Conservation (phyloP, 495 filamentous ascomycete genomes). For the Acidomyces sp. region DNA sequence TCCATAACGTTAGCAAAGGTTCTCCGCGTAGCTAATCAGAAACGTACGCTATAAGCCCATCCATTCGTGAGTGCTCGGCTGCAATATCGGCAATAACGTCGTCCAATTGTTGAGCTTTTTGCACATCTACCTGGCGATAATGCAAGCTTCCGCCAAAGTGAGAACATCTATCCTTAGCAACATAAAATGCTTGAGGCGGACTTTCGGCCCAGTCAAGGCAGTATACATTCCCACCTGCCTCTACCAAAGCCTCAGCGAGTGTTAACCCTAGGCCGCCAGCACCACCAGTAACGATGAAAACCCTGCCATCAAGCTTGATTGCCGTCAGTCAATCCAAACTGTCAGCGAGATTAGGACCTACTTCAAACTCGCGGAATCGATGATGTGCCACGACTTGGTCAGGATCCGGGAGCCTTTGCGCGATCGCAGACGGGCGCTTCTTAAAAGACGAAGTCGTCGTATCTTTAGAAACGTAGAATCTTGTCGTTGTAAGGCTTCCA, state of each 20-base stretch:
- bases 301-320: conserved; percentile 36
- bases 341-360: background rate
- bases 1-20: too few species aligned
- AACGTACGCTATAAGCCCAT: conserved; percentile 70
- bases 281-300: conserved; percentile 51
- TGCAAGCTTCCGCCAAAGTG: conserved; percentile 44
- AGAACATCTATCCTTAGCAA: conserved; percentile 35
- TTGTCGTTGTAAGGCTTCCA: background rate
- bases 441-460: background rate
- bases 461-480: background rate
- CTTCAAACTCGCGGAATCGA: conserved; percentile 17
- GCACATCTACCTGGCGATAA: conserved; percentile 53
- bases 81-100: conserved; percentile 40
- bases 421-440: conserved; percentile 5
- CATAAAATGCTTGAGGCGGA: conserved; percentile 39
- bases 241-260: conserved; percentile 55
- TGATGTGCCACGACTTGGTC: background rate
- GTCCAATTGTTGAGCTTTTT: conserved; percentile 43
- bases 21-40: too few species aligned
- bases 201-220: conserved; percentile 45
- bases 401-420: conserved; percentile 9
- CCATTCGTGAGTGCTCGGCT: conserved; percentile 41
- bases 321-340: background rate
- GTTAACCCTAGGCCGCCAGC: conserved; percentile 50
- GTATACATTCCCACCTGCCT: conserved; percentile 56